Conservation (phyloP, 805 yeast genomes). For the Myxozyma monticola region DNA sequence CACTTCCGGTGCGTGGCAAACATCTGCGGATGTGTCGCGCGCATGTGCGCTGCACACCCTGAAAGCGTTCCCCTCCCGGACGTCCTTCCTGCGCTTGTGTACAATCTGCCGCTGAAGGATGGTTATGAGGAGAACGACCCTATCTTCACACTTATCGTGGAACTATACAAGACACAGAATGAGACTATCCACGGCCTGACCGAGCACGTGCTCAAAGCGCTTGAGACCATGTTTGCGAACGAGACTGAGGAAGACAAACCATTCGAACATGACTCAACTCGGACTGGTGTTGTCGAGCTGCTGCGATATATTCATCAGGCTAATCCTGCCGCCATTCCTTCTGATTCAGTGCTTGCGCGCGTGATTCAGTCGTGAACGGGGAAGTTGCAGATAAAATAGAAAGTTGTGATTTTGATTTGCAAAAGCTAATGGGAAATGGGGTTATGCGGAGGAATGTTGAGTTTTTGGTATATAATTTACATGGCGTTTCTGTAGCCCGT, state of each 20-base stretch:
- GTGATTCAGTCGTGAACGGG: slow-evolving; percentile 1
- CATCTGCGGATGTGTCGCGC: slow-evolving; percentile 95
- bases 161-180: slow-evolving; percentile 63
- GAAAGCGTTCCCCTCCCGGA: slow-evolving; percentile 73
- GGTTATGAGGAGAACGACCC: slow-evolving; percentile 94
- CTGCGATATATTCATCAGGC: slow-evolving; percentile 70
- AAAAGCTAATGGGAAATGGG: no score
- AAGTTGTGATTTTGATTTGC: no score
- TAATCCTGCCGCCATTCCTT: slow-evolving; percentile 49
- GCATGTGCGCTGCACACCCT: slow-evolving; percentile 77
- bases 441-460: no score
- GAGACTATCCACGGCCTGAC: slow-evolving; percentile 45
- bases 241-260: slow-evolving; percentile 79
- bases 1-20: slow-evolving; percentile 61
- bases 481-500: no score
- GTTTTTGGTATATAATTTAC: no score
- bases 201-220: slow-evolving; percentile 57
- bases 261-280: slow-evolving; percentile 69
- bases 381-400: no score
- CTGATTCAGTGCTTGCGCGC: slow-evolving; percentile 9
- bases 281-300: slow-evolving; percentile 63
- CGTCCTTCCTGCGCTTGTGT: slow-evolving; percentile 69
- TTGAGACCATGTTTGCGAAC: slow-evolving; percentile 69
- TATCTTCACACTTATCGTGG: slow-evolving; percentile 72
- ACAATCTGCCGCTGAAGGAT: slow-evolving; percentile 80